Evolutionary conservation across 208 protist species (phyloP), one percentile per base, ranked within the genome.

Genomic region (Wallacemonas sp.): DNA sequence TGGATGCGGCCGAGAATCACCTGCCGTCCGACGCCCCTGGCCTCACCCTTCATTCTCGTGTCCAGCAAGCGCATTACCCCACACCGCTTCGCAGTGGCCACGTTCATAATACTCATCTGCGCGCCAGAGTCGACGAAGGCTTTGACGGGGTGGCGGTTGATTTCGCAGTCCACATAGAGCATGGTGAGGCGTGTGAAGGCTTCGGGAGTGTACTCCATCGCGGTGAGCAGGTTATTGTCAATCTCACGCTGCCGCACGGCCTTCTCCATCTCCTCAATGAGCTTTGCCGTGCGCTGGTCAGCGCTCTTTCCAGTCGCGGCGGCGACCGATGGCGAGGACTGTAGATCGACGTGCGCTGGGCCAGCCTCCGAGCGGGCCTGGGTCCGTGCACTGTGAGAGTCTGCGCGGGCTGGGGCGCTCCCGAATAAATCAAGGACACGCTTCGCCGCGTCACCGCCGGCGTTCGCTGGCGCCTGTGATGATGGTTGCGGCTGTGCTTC

Each of bases 81-180:
- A 76, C 96, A 98, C 19, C 67, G 62, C 70, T 96, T 80, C 4
- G 96, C 97, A 23, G 87, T 94, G 11, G 52, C 54, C 2, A 48
- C 72, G 58, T 69, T 93, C 71, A 98, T 97, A 43, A 97, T 77
- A 27, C 83, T 92, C 56, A 72, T 68, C 80, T 95, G 89, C 26
- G 92, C 89, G 0, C 92, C 92, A 0, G 75, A 90, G 72, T 98
- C 97, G 17, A 99, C 90, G 76, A 99, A 97, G n/a, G 96, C 96
- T 58, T 95, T 97, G 3, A 99, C n/a, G 8, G 79, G 85, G 2
- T 82, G 54, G 3, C 80, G 70, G 76, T 99, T 98, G 38, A 99
- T 89, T 27, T 84, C 67, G 61, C 81, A 90, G 26, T 85, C 55
- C 30, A 99, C 86, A 72, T 97, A 98, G 14, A 99, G 76, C 95